These are phyloP conservation scores for Saprolegnia parasitica DNA, from an alignment of 352 stramenopile genomes.

Conservation along the genomic window DNA sequence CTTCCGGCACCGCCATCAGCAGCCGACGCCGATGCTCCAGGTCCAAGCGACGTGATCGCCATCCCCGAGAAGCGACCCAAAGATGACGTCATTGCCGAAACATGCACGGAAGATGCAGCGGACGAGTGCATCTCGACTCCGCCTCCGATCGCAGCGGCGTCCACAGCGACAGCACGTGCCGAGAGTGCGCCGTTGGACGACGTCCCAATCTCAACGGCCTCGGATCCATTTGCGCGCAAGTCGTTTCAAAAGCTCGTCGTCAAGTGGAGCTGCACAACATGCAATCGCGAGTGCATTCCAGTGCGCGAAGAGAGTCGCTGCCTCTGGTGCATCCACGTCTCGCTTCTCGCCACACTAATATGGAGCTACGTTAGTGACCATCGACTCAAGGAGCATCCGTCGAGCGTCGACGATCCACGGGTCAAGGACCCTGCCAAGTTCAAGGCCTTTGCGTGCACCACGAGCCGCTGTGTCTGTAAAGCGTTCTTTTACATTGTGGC, in stretches of 20 bases:
- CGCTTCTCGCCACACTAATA: background rate
- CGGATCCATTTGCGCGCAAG: background rate
- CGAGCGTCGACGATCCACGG: constrained; percentile 34
- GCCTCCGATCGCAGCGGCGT: background rate
- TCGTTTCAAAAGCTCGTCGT: constrained; percentile 40
- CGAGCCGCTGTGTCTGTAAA: constrained; percentile 47
- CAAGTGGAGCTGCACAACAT: constrained; percentile 58
- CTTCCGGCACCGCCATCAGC: background rate
- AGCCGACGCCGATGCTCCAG: no score
- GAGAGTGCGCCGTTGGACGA: background rate
- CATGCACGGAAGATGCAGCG: no score
- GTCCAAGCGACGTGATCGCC: no score
- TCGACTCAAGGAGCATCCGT: constrained; percentile 70
- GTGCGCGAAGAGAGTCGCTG: constrained; percentile 71
- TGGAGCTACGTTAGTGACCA: constrained; percentile 46
- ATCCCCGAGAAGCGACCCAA: no score
- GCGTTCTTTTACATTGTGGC: constrained; percentile 77
- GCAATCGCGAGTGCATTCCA: constrained; percentile 69
- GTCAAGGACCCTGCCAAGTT: constrained; percentile 39
- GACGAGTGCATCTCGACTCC: no score
- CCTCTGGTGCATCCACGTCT: constrained; percentile 45
- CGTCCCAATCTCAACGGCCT: background rate
- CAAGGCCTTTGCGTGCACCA: constrained; percentile 52
- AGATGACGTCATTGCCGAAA: no score
- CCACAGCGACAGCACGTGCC: background rate